These are phyloP conservation scores for Nakaseomyces delphensis DNA, from an alignment of 1,139 yeast species.

Conservation along the genomic window DNA sequence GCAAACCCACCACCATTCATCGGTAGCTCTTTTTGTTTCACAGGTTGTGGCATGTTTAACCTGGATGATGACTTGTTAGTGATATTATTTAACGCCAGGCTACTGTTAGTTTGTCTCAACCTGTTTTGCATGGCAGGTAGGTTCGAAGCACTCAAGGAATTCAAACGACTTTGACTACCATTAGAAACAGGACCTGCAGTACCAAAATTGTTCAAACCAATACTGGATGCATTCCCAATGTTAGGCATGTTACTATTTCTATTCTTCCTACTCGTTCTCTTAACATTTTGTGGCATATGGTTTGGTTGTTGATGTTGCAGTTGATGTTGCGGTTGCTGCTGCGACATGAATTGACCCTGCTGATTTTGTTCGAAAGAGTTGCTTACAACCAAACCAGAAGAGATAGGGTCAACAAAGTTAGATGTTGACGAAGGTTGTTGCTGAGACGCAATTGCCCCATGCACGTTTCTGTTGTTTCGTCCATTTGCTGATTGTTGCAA, in stretches of 20 bases:
- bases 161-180: constrained; percentile 18
- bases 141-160: constrained; percentile 16
- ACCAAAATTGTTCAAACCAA: constrained; percentile 17
- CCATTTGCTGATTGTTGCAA: constrained; percentile 17
- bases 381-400: constrained; percentile 10
- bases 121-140: constrained; percentile 9
- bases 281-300: constrained; percentile 19
- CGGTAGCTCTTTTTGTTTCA: constrained; percentile 10
- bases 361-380: constrained; percentile 9
- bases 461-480: constrained; percentile 21
- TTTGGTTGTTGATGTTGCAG: constrained; percentile 11
- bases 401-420: constrained; percentile 19
- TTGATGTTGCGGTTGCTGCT: constrained; percentile 2
- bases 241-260: constrained; percentile 30
- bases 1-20: constrained; percentile 6
- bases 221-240: constrained; percentile 29
- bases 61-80: constrained; percentile 8
- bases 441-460: constrained; percentile 21
- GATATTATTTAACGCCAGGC: constrained; percentile 3
- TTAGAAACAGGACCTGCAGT: constrained; percentile 12
- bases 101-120: constrained; percentile 8
- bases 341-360: constrained; percentile 11
- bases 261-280: constrained; percentile 32
- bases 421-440: constrained; percentile 12
- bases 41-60: constrained; percentile 12